phyloP scores from a whole-genome alignment of 1,139 yeast genomes.

The Ashbya aceris region DNA sequence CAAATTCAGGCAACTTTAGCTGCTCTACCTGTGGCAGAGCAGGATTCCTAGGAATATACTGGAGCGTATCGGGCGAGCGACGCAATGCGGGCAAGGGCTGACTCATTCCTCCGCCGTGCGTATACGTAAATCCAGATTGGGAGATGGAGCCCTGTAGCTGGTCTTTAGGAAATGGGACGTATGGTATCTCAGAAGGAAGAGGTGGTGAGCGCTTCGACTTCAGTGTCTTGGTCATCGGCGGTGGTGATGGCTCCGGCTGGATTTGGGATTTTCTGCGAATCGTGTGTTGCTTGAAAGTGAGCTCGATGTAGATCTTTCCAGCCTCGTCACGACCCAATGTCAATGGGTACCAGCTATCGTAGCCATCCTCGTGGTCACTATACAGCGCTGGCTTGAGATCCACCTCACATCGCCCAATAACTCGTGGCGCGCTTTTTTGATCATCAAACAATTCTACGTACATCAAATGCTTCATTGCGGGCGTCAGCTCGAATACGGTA shows the following conservation, averaged over 20 bases:
- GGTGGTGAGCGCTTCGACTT: background rate
- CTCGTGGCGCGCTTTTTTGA: conserved; percentile 74
- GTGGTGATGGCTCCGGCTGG: background rate
- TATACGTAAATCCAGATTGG: background rate
- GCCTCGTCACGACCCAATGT: conserved; percentile 65
- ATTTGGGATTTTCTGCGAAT: conserved; percentile 4
- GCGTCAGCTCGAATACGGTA: conserved; percentile 53
- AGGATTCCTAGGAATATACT: background rate
- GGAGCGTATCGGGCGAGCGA: background rate
- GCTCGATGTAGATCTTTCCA: conserved; percentile 80
- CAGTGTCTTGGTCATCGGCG: background rate
- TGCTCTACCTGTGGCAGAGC: background rate
- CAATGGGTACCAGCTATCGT: conserved; percentile 78
- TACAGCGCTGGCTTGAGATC: conserved; percentile 67
- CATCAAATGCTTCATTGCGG: conserved; percentile 54
- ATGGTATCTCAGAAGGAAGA: background rate
- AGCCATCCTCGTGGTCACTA: conserved; percentile 61
- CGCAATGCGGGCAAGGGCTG: background rate
- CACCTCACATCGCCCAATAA: conserved; percentile 74
- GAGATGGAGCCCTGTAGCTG: background rate
- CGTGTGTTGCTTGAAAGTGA: conserved; percentile 48
- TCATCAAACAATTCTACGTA: conserved; percentile 78
- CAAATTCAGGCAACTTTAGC: conserved; percentile 15
- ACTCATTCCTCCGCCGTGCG: background rate
- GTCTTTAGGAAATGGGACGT: background rate